phyloP scores from a whole-genome alignment of 805 yeast genomes.

The Candida nitratophila region DNA sequence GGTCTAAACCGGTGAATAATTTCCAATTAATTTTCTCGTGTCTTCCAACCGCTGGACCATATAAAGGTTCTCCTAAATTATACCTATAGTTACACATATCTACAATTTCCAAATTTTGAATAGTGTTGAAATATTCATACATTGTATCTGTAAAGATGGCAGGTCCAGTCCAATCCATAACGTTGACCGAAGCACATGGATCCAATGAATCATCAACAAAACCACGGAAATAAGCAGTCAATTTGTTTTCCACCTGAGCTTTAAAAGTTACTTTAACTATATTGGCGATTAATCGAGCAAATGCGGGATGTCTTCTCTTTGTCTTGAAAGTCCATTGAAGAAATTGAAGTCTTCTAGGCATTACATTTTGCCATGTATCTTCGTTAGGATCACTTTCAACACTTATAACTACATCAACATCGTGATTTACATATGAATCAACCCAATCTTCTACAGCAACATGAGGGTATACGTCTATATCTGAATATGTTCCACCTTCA shows the following conservation, averaged over 20 bases:
- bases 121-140: conserved; percentile 35
- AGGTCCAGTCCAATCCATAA: conserved; percentile 47
- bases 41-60: conserved; percentile 8
- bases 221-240: background rate
- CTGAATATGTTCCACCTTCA: conserved; percentile 44
- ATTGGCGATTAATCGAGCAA: conserved; percentile 38
- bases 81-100: conserved; percentile 1
- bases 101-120: conserved; percentile 2
- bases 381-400: conserved; percentile 41
- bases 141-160: conserved; percentile 44
- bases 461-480: conserved; percentile 40
- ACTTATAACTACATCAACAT: conserved; percentile 38
- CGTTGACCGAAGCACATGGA: background rate
- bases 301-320: conserved; percentile 49
- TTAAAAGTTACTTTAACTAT: conserved; percentile 39
- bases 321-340: conserved; percentile 49
- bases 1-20: conserved; percentile 11
- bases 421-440: conserved; percentile 34
- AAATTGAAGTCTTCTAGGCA: conserved; percentile 39
- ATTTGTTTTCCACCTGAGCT: conserved; percentile 15
- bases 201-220: too few species aligned
- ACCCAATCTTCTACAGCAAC: conserved; percentile 47
- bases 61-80: background rate
- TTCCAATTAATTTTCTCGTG: conserved; percentile 9
- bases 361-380: conserved; percentile 36